Percentiles rank a stretch among this genome's conserved stretches.
Evolutionary conservation across 2,329 filamentous ascomycete species (phyloP).

Genomic region (Arthrobotrys pseudoclavata): DNA sequence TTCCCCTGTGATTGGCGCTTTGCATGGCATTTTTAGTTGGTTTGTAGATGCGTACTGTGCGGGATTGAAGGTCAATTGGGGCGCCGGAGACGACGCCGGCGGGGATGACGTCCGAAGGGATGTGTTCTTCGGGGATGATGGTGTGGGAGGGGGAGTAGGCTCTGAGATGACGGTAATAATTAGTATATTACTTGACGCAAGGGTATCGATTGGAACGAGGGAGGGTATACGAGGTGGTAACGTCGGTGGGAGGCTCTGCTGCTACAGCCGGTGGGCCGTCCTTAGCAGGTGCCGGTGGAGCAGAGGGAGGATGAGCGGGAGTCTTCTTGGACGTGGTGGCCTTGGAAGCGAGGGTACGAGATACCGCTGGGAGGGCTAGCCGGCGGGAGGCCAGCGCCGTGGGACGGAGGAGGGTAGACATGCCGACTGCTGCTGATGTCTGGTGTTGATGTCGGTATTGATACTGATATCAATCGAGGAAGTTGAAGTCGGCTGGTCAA

Average conservation of each 20-base stretch:
- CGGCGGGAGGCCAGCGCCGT: constrained; percentile 39
- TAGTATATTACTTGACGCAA: background rate
- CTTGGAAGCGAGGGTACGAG: constrained; percentile 45
- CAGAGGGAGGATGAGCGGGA: constrained; percentile 44
- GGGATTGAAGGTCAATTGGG: constrained; percentile 91
- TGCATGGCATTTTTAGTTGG: constrained; percentile 95
- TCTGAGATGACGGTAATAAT: constrained; percentile 68
- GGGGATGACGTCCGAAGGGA: constrained; percentile 71
- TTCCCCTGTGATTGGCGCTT: constrained; percentile 86
- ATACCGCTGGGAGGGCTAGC: constrained; percentile 29
- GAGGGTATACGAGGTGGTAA: constrained; percentile 41
- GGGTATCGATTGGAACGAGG: background rate
- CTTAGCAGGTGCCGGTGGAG: constrained; percentile 43
- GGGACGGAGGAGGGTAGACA: constrained; percentile 53
- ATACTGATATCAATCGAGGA: background rate
- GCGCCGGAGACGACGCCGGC: constrained; percentile 92
- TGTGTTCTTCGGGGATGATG: constrained; percentile 84
- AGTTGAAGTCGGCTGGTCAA: background rate
- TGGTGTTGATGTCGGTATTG: background rate
- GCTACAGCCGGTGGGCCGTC: constrained; percentile 32
- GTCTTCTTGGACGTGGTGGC: constrained; percentile 18
- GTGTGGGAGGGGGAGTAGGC: constrained; percentile 92
- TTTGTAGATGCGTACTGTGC: constrained; percentile 95
- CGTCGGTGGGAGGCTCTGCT: constrained; percentile 47
- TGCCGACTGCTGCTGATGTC: constrained; percentile 10